Percentiles rank a stretch among this genome's conserved stretches.
Evolutionary conservation across 2,329 filamentous ascomycete species (phyloP).

Genomic region (Trichoderma atrobrunneum): DNA sequence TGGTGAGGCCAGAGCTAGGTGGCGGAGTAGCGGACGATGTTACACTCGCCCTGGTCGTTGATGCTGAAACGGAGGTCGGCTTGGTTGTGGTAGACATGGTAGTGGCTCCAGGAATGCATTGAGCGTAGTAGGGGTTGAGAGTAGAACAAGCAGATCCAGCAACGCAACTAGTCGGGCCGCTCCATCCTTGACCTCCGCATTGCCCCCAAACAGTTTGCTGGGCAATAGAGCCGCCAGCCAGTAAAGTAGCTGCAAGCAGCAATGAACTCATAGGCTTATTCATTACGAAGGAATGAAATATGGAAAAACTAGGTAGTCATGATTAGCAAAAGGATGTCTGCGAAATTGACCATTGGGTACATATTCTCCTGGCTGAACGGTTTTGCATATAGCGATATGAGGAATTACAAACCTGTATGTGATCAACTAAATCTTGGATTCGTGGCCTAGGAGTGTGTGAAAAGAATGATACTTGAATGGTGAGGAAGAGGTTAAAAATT

Average conservation of each 20-base stretch:
- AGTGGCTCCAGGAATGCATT: constrained; percentile 1
- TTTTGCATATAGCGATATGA: neutral
- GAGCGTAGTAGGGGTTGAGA: constrained; percentile 3
- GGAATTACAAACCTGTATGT: neutral
- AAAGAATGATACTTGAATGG: neutral
- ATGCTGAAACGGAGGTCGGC: neutral
- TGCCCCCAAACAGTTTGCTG: constrained; percentile 10
- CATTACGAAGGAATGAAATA: neutral
- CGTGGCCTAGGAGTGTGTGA: neutral
- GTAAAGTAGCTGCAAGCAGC: neutral
- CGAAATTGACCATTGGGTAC: neutral
- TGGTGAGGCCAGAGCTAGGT: neutral
- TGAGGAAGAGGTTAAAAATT: neutral
- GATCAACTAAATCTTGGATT: neutral
- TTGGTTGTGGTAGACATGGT: neutral
- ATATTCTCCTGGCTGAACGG: neutral
- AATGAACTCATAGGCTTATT: neutral
- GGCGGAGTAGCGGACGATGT: neutral
- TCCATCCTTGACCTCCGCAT: constrained; percentile 1
- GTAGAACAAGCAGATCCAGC: neutral
- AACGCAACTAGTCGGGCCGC: neutral
- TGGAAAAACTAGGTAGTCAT: neutral
- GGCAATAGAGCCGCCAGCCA: neutral
- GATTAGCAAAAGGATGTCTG: neutral
- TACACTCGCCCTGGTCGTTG: neutral